Evolutionary conservation across 257 asterid genomes (phyloP).

Genomic region (Handroanthus guayacan): DNA sequence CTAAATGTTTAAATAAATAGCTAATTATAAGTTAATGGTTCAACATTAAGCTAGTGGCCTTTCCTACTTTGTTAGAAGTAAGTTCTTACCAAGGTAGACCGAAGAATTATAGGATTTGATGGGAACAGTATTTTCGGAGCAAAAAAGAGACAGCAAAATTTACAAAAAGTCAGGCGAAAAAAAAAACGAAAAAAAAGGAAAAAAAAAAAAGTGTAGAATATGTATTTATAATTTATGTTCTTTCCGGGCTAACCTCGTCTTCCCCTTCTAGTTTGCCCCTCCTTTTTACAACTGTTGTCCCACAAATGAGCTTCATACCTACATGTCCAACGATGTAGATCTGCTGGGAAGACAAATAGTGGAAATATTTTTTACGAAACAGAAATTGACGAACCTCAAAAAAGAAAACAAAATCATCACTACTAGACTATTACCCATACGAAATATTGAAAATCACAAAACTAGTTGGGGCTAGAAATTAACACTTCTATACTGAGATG

Average conservation of each 20-base stretch:
- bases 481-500: slow-evolving; percentile 90
- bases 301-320: slow-evolving; percentile 94
- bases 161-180: too few relatives aligned
- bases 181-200: too few relatives aligned
- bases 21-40: not conserved
- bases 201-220: slow-evolving; percentile 20
- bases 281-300: slow-evolving; percentile 93
- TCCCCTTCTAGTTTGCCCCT: slow-evolving; percentile 91
- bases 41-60: not conserved
- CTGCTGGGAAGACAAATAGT: too few relatives aligned
- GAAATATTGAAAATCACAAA: not conserved
- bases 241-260: slow-evolving; percentile 68
- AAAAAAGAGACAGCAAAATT: too few relatives aligned
- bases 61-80: too few relatives aligned
- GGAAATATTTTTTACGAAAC: too few relatives aligned
- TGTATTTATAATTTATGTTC: too few relatives aligned
- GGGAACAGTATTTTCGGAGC: slow-evolving; percentile 51
- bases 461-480: slow-evolving; percentile 53
- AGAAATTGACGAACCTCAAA: too few relatives aligned
- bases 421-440: slow-evolving; percentile 41
- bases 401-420: slow-evolving; percentile 14
- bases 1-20: slow-evolving; percentile 37
- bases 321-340: slow-evolving; percentile 78
- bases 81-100: slow-evolving; percentile 89
- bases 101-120: slow-evolving; percentile 33